These are phyloP conservation scores for Apiospora phragmitis DNA, from an alignment of 2,329 filamentous ascomycete species.

Conservation along the genomic window DNA sequence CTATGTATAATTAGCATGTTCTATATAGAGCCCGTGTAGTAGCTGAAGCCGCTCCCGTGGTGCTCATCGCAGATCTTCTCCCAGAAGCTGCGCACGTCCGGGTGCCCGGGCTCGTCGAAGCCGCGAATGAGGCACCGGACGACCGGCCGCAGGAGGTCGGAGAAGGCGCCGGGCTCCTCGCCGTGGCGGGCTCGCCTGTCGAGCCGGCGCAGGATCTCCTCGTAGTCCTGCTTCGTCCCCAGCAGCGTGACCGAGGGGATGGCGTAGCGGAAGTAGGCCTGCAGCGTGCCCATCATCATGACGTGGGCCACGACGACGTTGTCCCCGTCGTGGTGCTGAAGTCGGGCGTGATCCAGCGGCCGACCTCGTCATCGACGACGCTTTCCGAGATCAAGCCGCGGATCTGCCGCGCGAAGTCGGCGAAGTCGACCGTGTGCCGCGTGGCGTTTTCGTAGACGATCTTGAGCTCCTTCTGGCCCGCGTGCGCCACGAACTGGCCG, in stretches of 20 bases:
- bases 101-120: conserved; percentile 26
- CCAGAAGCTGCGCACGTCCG: conserved; percentile 27
- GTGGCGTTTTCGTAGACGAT: neutral
- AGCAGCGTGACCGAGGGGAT: conserved; percentile 53
- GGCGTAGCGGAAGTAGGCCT: conserved; percentile 53
- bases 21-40: conserved; percentile 36
- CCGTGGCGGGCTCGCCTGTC: conserved; percentile 40
- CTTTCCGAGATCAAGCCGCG: conserved; percentile 4
- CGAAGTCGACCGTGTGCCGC: conserved; percentile 8
- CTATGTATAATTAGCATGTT: too few relatives aligned
- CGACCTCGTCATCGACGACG: conserved; percentile 27
- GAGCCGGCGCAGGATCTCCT: conserved; percentile 31
- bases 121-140: conserved; percentile 29
- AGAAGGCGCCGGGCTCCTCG: conserved; percentile 18
- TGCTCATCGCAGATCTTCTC: conserved; percentile 13
- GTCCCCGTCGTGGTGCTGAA: conserved; percentile 50
- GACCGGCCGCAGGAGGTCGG: conserved; percentile 23
- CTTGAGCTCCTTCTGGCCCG: conserved; percentile 32
- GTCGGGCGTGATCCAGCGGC: conserved; percentile 49
- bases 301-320: conserved; percentile 46
- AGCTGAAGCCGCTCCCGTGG: conserved; percentile 27
- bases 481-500: conserved; percentile 41
- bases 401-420: conserved; percentile 27
- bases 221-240: conserved; percentile 48
- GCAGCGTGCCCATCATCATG: conserved; percentile 52